A percentile compares a stretch with the other conserved stretches of the same genome.
Conservation (phyloP, 2,329 filamentous ascomycete species). For the Tolypocladium cylindrosporum region DNA sequence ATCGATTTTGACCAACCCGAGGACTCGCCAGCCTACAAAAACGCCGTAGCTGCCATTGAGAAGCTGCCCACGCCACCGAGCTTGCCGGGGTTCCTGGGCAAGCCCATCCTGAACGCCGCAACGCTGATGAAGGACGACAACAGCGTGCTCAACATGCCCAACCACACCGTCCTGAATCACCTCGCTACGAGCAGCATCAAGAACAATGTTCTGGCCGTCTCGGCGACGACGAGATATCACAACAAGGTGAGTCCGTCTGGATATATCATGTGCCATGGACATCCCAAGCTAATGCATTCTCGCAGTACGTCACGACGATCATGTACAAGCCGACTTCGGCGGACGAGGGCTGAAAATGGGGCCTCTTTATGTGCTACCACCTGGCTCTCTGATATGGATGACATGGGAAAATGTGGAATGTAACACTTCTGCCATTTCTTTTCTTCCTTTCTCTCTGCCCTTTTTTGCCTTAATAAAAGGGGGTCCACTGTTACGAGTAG, state of each 20-base stretch:
- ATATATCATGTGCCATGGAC: too few species aligned
- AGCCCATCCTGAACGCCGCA: constrained; percentile 86
- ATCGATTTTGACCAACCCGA: constrained; percentile 79
- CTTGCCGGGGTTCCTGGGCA: constrained; percentile 82
- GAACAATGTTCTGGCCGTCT: constrained; percentile 88
- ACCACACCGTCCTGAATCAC: constrained; percentile 94
- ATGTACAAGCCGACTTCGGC: constrained; percentile 81
- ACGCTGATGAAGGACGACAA: constrained; percentile 96
- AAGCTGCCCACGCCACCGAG: constrained; percentile 76
- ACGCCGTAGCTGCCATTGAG: constrained; percentile 64
- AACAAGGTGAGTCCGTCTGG: constrained; percentile 57
- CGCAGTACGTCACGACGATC: constrained; percentile 90
- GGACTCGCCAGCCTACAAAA: constrained; percentile 63
- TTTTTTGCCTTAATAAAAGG: neutral
- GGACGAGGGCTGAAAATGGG: constrained; percentile 30
- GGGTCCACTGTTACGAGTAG: neutral
- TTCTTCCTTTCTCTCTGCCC: neutral
- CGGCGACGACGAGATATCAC: constrained; percentile 94
- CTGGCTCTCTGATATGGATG: neutral
- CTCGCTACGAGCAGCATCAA: constrained; percentile 97
- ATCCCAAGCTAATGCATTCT: neutral
- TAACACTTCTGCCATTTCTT: neutral
- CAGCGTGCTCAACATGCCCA: constrained; percentile 92
- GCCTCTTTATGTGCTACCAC: neutral
- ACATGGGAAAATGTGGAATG: neutral